These are phyloP conservation scores for Sinapis alba DNA, from an alignment of 441 rosid genomes.

Conservation along the genomic window DNA sequence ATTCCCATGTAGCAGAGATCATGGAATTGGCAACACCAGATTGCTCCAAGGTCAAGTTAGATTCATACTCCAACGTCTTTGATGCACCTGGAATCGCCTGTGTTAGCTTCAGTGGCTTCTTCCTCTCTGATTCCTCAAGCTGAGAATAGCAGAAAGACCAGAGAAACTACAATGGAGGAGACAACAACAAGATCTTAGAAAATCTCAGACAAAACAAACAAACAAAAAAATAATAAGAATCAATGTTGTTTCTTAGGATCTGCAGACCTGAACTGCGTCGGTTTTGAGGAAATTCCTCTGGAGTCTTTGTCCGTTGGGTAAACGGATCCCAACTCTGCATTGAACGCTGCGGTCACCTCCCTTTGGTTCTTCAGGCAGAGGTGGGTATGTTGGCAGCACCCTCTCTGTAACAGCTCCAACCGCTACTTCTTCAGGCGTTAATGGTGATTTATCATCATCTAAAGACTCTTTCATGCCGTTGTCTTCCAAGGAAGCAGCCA, in stretches of 20 bases:
- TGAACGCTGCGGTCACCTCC: conserved; percentile 63
- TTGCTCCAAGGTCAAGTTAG: conserved; percentile 67
- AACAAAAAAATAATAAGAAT: background rate
- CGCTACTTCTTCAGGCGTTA: conserved; percentile 48
- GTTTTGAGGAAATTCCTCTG: conserved; percentile 78
- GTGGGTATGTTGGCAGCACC: conserved; percentile 58
- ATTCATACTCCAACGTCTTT: conserved; percentile 63
- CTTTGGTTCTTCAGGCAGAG: conserved; percentile 84
- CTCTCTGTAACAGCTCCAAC: conserved; percentile 36
- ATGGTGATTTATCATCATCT: conserved; percentile 41
- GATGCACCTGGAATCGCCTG: conserved; percentile 88
- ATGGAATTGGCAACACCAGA: conserved; percentile 90
- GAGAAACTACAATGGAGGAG: conserved; percentile 59
- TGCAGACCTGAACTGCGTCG: conserved; percentile 73
- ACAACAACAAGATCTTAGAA: conserved; percentile 24
- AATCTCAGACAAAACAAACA: background rate
- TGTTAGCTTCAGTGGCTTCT: conserved; percentile 69
- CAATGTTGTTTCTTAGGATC: conserved; percentile 13
- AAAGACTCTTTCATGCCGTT: conserved; percentile 43
- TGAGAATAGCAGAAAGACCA: conserved; percentile 87
- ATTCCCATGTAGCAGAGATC: conserved; percentile 87
- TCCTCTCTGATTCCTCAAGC: conserved; percentile 61
- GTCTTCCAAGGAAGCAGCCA: conserved; percentile 65
- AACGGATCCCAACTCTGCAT: conserved; percentile 93
- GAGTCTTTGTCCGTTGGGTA: conserved; percentile 86